These are phyloP conservation scores for Samsoniella hepiali DNA, from an alignment of 2,329 filamentous ascomycete genomes.

Conservation along the genomic window DNA sequence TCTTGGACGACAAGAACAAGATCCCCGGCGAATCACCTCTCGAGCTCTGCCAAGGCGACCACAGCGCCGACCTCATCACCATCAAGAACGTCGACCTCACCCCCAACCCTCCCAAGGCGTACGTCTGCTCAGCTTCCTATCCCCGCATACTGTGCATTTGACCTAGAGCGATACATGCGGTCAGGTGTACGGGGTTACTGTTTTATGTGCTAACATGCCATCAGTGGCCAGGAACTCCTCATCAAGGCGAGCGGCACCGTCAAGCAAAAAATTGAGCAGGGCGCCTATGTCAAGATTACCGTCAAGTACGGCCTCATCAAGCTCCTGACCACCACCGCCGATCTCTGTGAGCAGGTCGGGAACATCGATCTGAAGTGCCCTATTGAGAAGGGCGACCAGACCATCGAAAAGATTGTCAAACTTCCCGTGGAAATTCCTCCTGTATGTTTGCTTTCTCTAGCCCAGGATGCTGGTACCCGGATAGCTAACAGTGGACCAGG, in stretches of 20 bases:
- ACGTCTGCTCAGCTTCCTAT: constrained; percentile 38
- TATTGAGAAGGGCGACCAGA: constrained; percentile 72
- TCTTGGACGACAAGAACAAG: constrained; percentile 51
- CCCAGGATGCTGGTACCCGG: background rate
- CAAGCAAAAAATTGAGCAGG: constrained; percentile 66
- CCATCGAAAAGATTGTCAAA: constrained; percentile 75
- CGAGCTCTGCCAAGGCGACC: constrained; percentile 67
- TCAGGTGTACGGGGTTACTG: background rate
- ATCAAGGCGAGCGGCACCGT: constrained; percentile 80
- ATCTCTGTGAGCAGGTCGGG: constrained; percentile 84
- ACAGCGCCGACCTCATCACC: constrained; percentile 64
- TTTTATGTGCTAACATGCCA: constrained; percentile 15
- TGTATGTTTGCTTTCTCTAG: constrained; percentile 52
- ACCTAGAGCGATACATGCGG: constrained; percentile 1
- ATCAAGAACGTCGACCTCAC: constrained; percentile 76
- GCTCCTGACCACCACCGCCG: constrained; percentile 74
- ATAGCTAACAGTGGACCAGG: constrained; percentile 48
- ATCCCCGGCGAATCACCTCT: constrained; percentile 86
- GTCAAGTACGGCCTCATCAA: constrained; percentile 96
- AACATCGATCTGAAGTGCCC: constrained; percentile 90
- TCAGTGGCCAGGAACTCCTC: constrained; percentile 70
- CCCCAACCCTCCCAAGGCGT: constrained; percentile 88
- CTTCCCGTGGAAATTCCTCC: constrained; percentile 85
- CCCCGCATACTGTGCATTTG: background rate
- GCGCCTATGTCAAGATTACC: constrained; percentile 75